Evolutionary conservation across 352 stramenopile species (phyloP), one percentile per base, ranked within the genome.

Genomic region (Ophiocytium majus): DNA sequence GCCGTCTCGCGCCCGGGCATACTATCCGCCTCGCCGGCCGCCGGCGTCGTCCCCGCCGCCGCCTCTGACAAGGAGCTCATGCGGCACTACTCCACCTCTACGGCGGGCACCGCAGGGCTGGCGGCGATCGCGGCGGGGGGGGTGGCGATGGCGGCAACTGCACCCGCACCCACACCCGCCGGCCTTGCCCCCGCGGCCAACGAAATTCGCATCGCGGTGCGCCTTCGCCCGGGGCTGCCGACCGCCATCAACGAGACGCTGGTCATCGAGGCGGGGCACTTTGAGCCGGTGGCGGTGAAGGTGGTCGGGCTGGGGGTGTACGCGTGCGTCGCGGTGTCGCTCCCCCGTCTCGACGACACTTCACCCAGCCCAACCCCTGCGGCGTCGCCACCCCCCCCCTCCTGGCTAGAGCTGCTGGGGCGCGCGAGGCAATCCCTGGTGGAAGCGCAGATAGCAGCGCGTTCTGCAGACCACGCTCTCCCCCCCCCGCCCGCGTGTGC

Each of bases 181-280:
- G 90, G 90, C 9, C 92, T 94, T 0, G 94, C 93, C 14, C 94
- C 97, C 82, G 97, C 95, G 86, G 92, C 96, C 63, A 36, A 36
- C 49, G 75, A 81, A 43, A 17, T 81, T 31, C 35, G 49, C 5
- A 32, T 98, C 75, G 85, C 93, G 9, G 94, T 98, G 9, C 91
- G 94, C 0, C 90, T 98, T 64, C 90, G 90, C 1, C 95, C 95
- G 19, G 93, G 93, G 0, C 92, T 98, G 79, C 95, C 95, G 0
- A 92, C 95, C 66, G 85, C 85, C 31, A 94, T 98, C 57, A 89
- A 93, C 49, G 95, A 98, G 82, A 93, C 89, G 0, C 81, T 98
- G n/a, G 83, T 95, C 23, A 90, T 98, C 49, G 94, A 98, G 84
- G 92, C 98, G 50, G 95, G 94, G 0, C 95, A 98, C 86, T 98